Conservation (phyloP, 768 basidiomycete genomes). For the Lentinula raphanica region DNA sequence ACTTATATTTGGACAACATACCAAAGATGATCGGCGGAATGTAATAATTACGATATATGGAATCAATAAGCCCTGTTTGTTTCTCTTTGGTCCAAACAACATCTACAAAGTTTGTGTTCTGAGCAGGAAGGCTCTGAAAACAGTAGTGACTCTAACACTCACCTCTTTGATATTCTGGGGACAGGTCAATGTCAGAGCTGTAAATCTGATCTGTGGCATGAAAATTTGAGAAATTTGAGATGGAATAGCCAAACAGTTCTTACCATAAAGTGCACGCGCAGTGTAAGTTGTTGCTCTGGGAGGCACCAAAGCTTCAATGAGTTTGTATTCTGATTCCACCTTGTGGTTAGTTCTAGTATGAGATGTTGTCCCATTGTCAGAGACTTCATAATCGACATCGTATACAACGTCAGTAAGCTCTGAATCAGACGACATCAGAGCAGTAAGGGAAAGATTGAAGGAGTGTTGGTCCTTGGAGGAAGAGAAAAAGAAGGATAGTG, state of each 20-base stretch:
- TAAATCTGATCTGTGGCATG: slow-evolving; percentile 52
- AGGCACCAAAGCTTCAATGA: slow-evolving; percentile 44
- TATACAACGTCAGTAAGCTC: not conserved
- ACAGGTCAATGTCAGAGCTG: slow-evolving; percentile 58
- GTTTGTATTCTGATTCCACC: slow-evolving; percentile 17
- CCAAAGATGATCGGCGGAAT: slow-evolving; percentile 72
- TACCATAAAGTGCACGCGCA: slow-evolving; percentile 56
- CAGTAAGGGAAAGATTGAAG: not conserved
- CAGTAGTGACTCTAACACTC: slow-evolving; percentile 6
- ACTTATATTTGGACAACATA: slow-evolving; percentile 18
- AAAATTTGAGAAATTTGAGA: not conserved
- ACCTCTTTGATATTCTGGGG: slow-evolving; percentile 80
- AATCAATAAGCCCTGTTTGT: slow-evolving; percentile 73
- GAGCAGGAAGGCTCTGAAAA: not conserved
- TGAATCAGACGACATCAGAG: not conserved
- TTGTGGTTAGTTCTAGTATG: not conserved
- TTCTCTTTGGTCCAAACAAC: slow-evolving; percentile 79
- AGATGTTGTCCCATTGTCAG: not conserved
- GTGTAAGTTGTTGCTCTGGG: slow-evolving; percentile 62
- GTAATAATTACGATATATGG: slow-evolving; percentile 73
- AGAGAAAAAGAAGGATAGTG: not conserved
- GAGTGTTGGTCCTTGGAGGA: too few species aligned
- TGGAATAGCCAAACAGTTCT: slow-evolving; percentile 10
- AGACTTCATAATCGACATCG: slow-evolving; percentile 1
- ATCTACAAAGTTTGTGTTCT: slow-evolving; percentile 24